Evolutionary conservation across 148 eudicot genomes (phyloP), one percentile per base, ranked within the genome.

Genomic region (Hydrangea macrophylla): DNA sequence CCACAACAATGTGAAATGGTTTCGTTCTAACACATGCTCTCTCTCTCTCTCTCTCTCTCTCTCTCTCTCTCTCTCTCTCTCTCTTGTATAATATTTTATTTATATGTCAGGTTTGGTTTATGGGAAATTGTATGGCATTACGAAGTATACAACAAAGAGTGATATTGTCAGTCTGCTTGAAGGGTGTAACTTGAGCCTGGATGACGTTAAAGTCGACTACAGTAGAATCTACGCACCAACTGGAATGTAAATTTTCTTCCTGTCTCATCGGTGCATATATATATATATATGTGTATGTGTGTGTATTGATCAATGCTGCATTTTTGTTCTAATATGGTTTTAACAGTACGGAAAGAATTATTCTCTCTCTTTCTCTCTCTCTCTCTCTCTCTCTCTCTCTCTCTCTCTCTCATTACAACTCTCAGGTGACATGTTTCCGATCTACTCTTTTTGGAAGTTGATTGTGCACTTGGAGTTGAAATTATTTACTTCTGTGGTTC

Each of bases 181-280:
- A 32, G 88, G 76, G 40, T 81, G 77, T 77, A 65, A 70, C 17
- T 33, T 87, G 86, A 79, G 79, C 50, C 28, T 22, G 36, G 87
- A 82, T 68, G 87, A 87, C 62, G 57, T 90, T 33, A 87, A 80
- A 84, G 84, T 83, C 63, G 84, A 77, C 33, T 84, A 90, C 72
- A 73, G 58, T 68, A 77, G 77, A 62, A 0, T 9, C 32, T 85
- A 30, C 75, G 0, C 15, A 24, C 88, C 92, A 26, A 32, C 24
- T 42, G 73, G 78, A 58, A 78, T 83, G 88, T 85, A 80, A 77
- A 45, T 68, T n/a, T 36, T 68, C 63, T 65, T 27, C 53, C 32
- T 28, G 32, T 20, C n/a, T n/a, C n/a, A n/a, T n/a, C n/a, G 48
- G 13, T 60, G 40, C 56, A 54, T 62, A 54, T 28, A n/a, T n/a